A percentile compares a stretch with the other conserved stretches of the same genome.
phyloP scores from a whole-genome alignment of 805 yeast genomes.

The Saccharomycopsis babjevae region DNA sequence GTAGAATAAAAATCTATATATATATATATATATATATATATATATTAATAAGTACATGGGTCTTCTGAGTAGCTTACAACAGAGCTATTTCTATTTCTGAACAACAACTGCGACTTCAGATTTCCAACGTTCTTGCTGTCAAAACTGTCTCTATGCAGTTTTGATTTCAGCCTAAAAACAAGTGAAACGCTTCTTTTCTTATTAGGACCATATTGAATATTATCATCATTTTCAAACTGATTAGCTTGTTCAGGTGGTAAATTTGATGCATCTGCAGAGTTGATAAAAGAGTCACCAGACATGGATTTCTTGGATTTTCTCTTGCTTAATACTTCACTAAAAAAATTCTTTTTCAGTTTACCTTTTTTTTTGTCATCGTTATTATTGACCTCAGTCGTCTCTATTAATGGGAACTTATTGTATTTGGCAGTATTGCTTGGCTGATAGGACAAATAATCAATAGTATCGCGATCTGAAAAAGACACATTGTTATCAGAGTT shows the following conservation, averaged over 20 bases:
- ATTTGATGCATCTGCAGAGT: not conserved
- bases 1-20: too few species aligned
- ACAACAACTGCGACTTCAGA: not conserved
- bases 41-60: constrained; percentile 7
- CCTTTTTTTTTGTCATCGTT: not conserved
- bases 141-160: not conserved
- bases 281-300: not conserved
- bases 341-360: not conserved
- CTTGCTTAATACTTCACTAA: not conserved
- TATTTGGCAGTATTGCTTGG: not conserved
- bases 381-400: too few species aligned
- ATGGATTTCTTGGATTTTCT: not conserved
- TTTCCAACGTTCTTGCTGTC: not conserved
- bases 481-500: not conserved
- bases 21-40: not conserved
- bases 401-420: not conserved
- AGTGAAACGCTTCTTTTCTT: not conserved
- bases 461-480: constrained; percentile 2
- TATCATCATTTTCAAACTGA: not conserved
- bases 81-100: constrained; percentile 4
- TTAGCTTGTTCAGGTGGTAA: not conserved
- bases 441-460: constrained; percentile 14
- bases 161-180: not conserved
- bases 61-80: constrained; percentile 7
- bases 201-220: not conserved